phyloP scores from a whole-genome alignment of 1,284 basidiomycete genomes.

The Coriolopsis trogii region DNA sequence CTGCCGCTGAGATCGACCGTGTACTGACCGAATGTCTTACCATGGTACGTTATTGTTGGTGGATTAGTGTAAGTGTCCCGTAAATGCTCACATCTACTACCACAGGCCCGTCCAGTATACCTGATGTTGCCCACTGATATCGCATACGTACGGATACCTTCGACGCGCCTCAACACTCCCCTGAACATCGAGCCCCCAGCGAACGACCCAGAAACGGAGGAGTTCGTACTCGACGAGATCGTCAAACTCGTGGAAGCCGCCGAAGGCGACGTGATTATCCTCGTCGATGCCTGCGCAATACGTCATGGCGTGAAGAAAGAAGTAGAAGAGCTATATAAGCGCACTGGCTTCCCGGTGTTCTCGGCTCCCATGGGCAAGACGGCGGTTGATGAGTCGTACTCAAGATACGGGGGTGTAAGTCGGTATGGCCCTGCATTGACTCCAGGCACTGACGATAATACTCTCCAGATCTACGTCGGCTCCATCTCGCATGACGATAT shows the following conservation, averaged over 20 bases:
- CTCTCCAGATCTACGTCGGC: conserved; percentile 82
- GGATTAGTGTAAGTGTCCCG: background rate
- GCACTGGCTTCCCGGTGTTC: conserved; percentile 79
- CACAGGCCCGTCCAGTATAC: conserved; percentile 84
- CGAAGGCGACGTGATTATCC: conserved; percentile 69
- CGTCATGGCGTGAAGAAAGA: conserved; percentile 78
- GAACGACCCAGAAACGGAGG: conserved; percentile 65
- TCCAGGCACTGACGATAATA: no score
- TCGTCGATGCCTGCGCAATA: conserved; percentile 88
- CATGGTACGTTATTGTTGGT: conserved; percentile 43
- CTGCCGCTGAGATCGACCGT: conserved; percentile 79
- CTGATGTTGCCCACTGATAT: conserved; percentile 88
- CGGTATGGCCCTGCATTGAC: background rate
- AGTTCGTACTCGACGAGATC: conserved; percentile 78
- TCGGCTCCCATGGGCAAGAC: conserved; percentile 91
- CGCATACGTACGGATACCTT: conserved; percentile 70
- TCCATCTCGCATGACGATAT: conserved; percentile 74
- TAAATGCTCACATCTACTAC: background rate
- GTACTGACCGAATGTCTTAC: conserved; percentile 77
- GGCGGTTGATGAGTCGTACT: conserved; percentile 76
- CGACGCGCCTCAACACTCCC: conserved; percentile 65
- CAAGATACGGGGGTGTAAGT: conserved; percentile 87
- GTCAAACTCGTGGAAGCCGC: conserved; percentile 64
- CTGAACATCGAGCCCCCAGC: conserved; percentile 53
- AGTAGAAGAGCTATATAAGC: conserved; percentile 68